Conservation (phyloP, 2,329 filamentous ascomycete genomes). For the Beauveria varroae region DNA sequence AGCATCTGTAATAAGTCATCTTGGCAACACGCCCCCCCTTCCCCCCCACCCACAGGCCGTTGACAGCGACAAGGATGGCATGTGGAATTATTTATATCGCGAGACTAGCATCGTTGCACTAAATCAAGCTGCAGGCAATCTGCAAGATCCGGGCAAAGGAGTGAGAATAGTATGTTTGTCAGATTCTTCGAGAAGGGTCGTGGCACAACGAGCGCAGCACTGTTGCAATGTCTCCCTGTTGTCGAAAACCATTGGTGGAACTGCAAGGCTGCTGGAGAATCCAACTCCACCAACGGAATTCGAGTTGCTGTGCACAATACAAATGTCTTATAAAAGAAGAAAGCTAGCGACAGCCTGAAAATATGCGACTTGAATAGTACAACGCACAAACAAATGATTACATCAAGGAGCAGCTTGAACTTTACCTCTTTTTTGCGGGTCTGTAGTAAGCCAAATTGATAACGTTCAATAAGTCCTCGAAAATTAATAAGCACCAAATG, state of each 20-base stretch:
- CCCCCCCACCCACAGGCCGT: background rate
- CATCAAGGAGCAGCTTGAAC: background rate
- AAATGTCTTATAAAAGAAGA: no score
- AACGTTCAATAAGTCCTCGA: background rate
- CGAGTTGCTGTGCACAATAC: no score
- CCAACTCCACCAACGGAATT: no score
- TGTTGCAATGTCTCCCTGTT: background rate
- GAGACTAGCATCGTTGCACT: background rate
- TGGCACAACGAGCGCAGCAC: background rate
- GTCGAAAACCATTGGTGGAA: background rate
- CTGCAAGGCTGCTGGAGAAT: no score
- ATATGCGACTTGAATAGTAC: no score
- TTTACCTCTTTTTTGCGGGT: background rate
- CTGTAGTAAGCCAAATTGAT: background rate
- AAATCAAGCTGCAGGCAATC: background rate
- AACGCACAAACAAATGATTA: background rate
- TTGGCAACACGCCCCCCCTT: background rate
- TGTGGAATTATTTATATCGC: background rate
- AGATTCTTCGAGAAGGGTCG: background rate
- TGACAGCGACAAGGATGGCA: background rate
- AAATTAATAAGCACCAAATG: slow-evolving; percentile 5
- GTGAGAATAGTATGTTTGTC: background rate
- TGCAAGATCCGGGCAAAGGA: background rate
- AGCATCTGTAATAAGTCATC: background rate
- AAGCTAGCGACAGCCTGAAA: no score